phyloP scores from a whole-genome alignment of 169 alveolate species.

The Cyclospora cayetanensis region DNA sequence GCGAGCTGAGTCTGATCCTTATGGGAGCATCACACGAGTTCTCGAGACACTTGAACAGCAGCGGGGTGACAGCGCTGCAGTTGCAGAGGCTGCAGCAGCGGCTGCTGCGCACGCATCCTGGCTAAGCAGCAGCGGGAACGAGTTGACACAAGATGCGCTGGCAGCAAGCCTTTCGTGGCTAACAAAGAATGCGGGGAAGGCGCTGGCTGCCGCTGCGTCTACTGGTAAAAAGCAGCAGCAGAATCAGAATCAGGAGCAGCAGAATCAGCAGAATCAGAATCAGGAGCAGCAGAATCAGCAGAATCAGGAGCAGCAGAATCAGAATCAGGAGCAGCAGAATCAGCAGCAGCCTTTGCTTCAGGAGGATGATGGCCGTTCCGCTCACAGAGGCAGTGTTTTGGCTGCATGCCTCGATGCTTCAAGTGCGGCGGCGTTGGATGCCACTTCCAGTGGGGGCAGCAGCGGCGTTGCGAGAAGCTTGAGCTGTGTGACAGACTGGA shows the following conservation, averaged over 20 bases:
- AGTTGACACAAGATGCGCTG: not conserved
- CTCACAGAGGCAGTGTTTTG: no score
- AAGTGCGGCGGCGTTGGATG: no score
- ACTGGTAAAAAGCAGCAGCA: not conserved
- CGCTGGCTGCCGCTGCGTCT: constrained; percentile 20
- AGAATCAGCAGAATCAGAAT: not conserved
- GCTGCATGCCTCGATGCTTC: no score
- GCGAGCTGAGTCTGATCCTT: not conserved
- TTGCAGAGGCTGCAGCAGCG: constrained; percentile 22
- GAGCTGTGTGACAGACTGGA: not conserved
- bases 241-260: not conserved
- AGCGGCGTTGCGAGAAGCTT: not conserved
- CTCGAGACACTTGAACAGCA: not conserved
- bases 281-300: not conserved
- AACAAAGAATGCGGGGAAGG: not conserved
- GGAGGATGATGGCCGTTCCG: no score
- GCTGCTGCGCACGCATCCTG: not conserved
- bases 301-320: constrained; percentile 22
- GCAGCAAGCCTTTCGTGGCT: not conserved
- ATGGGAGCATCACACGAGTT: not conserved
- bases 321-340: not conserved
- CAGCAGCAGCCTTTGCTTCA: no score
- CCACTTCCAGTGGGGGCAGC: constrained; percentile 18
- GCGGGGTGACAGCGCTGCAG: constrained; percentile 3
- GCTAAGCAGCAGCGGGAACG: not conserved